Percentiles rank a stretch among this genome's conserved stretches.
These are phyloP conservation scores for Royoungia palumana DNA, from an alignment of 768 basidiomycete genomes.

Conservation along the genomic window DNA sequence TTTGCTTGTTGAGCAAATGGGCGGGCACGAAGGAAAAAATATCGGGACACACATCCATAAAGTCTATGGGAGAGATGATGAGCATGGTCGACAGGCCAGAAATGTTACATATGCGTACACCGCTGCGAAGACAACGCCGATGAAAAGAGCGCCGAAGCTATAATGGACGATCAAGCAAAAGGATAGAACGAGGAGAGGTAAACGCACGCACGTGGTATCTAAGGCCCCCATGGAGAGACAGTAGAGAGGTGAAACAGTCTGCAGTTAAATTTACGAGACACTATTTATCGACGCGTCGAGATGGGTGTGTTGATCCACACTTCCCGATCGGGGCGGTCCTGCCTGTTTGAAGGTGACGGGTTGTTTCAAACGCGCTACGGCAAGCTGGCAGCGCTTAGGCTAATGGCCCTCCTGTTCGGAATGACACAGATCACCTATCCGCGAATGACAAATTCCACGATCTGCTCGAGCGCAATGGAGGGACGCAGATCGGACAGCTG, in stretches of 20 bases:
- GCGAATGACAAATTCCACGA: too few species aligned
- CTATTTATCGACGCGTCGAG: neutral
- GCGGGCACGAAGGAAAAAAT: neutral
- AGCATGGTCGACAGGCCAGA: neutral
- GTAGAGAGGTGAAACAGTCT: neutral
- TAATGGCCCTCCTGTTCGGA: too few species aligned
- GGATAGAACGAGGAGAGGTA: neutral
- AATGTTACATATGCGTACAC: conserved; percentile 35
- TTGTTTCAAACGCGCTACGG: too few species aligned
- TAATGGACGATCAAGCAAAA: neutral
- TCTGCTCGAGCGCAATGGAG: too few species aligned
- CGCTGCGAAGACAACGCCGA: conserved; percentile 49
- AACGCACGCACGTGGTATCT: conserved; percentile 34
- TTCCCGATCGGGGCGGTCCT: too few species aligned
- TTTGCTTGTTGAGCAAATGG: neutral
- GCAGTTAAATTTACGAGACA: too few species aligned
- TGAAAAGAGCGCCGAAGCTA: conserved; percentile 48
- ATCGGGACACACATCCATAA: conserved; percentile 43
- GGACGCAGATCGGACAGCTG: too few species aligned
- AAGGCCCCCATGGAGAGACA: conserved; percentile 15
- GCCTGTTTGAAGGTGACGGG: too few species aligned
- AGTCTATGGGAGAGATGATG: conserved; percentile 33
- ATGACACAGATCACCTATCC: too few species aligned
- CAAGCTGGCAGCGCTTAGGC: too few species aligned
- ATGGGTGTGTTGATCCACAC: too few species aligned